phyloP scores from a whole-genome alignment of 2,329 filamentous ascomycete genomes.

The Cytospora mali region DNA sequence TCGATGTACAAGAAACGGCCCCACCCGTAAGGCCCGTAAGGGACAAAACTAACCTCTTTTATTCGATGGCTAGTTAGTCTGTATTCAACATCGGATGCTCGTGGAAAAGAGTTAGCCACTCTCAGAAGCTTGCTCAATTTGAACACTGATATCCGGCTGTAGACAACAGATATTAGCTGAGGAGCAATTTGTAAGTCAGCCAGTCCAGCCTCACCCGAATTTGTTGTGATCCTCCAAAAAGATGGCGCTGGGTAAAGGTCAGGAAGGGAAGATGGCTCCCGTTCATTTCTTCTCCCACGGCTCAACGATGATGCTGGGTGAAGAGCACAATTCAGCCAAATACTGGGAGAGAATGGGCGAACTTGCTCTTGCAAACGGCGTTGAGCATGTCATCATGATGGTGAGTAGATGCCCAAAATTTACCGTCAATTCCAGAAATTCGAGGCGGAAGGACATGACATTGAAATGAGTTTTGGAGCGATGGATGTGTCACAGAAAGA shows the following conservation, averaged over 20 bases:
- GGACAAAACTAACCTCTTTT: neutral
- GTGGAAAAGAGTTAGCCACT: neutral
- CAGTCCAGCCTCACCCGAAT: no score
- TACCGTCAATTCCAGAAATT: neutral
- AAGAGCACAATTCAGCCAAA: conserved; percentile 60
- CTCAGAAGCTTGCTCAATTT: neutral
- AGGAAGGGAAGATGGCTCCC: conserved; percentile 44
- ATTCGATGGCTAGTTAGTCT: neutral
- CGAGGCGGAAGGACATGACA: neutral
- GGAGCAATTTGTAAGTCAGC: neutral
- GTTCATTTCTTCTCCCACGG: conserved; percentile 72
- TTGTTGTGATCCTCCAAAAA: no score
- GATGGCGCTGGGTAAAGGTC: conserved; percentile 14
- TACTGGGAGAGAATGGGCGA: conserved; percentile 70
- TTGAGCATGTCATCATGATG: conserved; percentile 70
- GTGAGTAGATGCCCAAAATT: conserved; percentile 37
- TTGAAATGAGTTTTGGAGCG: neutral
- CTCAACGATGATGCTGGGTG: conserved; percentile 72
- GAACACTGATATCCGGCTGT: neutral
- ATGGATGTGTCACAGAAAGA: no score
- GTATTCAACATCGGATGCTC: neutral
- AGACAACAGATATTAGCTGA: neutral
- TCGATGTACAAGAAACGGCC: neutral
- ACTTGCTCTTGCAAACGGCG: conserved; percentile 58
- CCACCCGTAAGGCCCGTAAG: neutral